Base-by-base conservation (phyloP, 495 filamentous ascomycete species). In the Aspergillus hancockii region DNA sequence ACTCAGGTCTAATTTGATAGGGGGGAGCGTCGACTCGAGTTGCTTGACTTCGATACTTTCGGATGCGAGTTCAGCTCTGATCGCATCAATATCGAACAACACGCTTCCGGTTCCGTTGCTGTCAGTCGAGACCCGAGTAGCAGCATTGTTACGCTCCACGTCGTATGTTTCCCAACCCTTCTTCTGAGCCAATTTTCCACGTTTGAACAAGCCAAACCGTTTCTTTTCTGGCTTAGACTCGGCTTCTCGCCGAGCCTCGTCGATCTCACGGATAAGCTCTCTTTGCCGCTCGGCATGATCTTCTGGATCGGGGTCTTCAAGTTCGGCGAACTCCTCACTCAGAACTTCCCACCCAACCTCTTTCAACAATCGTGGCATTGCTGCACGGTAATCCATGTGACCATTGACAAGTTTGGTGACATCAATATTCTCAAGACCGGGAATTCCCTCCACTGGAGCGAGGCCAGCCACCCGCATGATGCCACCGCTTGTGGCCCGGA, bases 121-220 rank as follows among this genome's bases (percentile, higher is more conserved):
- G 8, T 77, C 72, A 21, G 16, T 69, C 8, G 72, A 65, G 28
- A 62, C 59, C 18, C 62, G 63, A 18, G 65, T 46, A 7, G 18
- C 22, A 18, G 67, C 43, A 49, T 63, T 63, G 38, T 67, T 67
- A 56, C 71, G 58, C 59, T 78, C 63, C 10, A 87, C 79, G 62
- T 96, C 89, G 67, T 99, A 99, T 3, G 89, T 90, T 69, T 99
- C 94, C 94, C 94, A 99, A 41, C 89, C 89, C 66, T 94, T 92
- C 77, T 93, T 93, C 68, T 90, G 81, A 8, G 80, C 82, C 53
- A 83, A 71, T 64, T 92, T 93, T 53, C 86, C 90, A 30, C 85
- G 81, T 60, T 87, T 87, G 74, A 93, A 95, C 55, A 96, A 85
- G 12, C 85, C 85, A 63, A 96, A 97, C 18, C 80, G 77, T 55